Percentiles rank a stretch among this genome's conserved stretches.
Conservation (phyloP, 176 grass and related monocot genomes). For the Oryza glaberrima region DNA sequence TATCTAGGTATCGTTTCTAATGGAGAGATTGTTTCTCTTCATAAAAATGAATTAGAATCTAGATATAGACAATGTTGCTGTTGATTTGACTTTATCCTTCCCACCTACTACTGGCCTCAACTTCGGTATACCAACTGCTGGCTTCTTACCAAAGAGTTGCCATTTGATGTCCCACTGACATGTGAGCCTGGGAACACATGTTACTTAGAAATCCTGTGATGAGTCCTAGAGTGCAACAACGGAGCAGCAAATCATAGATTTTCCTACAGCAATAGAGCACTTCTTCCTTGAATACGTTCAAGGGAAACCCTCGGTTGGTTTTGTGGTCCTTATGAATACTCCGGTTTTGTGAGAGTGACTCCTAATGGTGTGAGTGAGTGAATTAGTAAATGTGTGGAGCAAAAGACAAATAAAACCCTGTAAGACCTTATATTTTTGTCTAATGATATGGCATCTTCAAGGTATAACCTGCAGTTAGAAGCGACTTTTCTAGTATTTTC, state of each 20-base stretch:
- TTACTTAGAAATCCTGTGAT: not conserved
- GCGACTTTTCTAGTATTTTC: not conserved
- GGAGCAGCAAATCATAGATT: not conserved
- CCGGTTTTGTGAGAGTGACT: not conserved
- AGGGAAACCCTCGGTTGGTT: not conserved
- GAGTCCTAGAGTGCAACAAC: not conserved
- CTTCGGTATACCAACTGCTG: not conserved
- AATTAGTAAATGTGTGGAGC: not conserved
- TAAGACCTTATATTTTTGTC: not conserved
- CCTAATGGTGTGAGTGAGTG: slow-evolving; percentile 10
- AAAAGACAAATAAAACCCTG: not conserved
- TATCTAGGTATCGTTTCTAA: not conserved
- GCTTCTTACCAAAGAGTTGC: not conserved
- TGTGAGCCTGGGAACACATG: not conserved
- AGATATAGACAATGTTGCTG: not conserved
- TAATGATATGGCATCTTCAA: slow-evolving; percentile 27
- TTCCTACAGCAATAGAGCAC: not conserved
- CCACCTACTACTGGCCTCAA: not conserved
- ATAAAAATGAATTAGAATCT: not conserved
- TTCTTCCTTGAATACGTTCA: not conserved
- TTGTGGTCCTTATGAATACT: not conserved
- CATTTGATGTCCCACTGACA: not conserved
- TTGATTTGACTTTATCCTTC: slow-evolving; percentile 11
- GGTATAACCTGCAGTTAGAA: not conserved
- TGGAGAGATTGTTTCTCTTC: not conserved